Evolutionary conservation across 345 rosid genomes (phyloP).

Genomic region (Ricinus communis): DNA sequence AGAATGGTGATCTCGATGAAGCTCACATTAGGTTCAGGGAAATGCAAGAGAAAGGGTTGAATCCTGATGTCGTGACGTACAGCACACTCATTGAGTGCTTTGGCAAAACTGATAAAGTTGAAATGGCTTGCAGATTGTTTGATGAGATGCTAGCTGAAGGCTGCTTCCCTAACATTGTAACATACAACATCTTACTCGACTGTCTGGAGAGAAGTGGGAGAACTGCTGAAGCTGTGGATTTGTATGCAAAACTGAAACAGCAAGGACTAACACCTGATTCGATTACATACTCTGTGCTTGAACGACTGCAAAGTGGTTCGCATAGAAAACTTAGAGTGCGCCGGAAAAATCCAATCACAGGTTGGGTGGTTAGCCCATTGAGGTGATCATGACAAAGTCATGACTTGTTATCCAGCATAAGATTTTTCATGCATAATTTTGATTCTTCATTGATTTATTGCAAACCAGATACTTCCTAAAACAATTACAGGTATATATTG

Average conservation of each 20-base stretch:
- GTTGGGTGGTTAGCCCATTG: constrained; percentile 83
- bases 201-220: constrained; percentile 78
- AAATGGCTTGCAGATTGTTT: constrained; percentile 78
- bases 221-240: constrained; percentile 80
- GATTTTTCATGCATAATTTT: neutral
- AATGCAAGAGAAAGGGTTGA: constrained; percentile 84
- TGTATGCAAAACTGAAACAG: constrained; percentile 70
- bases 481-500: neutral
- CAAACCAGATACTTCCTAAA: neutral
- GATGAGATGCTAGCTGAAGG: constrained; percentile 79
- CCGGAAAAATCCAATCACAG: constrained; percentile 82
- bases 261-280: constrained; percentile 61
- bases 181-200: constrained; percentile 85
- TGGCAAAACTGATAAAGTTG: constrained; percentile 85
- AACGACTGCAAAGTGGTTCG: constrained; percentile 73
- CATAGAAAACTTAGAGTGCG: constrained; percentile 61
- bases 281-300: constrained; percentile 72
- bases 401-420: neutral
- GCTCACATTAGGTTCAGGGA: constrained; percentile 89
- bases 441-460: neutral
- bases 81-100: constrained; percentile 90
- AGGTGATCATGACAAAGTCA: constrained; percentile 31
- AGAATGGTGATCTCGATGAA: constrained; percentile 90
- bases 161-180: constrained; percentile 84
- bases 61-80: constrained; percentile 90